Conservation (phyloP, 495 filamentous ascomycete species). For the Lineolata rhizophorae region DNA sequence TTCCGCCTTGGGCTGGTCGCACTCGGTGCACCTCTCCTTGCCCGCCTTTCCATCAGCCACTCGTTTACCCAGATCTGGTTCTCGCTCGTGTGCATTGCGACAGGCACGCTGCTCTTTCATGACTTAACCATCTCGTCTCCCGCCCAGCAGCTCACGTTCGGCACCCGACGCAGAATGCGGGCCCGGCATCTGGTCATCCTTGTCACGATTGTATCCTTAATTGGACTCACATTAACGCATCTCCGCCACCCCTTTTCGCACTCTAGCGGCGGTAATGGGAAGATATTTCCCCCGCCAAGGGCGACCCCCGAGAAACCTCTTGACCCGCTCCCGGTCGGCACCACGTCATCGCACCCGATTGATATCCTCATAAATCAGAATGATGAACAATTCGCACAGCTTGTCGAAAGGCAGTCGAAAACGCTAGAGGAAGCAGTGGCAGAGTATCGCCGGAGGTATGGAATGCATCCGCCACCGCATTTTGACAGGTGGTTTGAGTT, state of each 20-base stretch:
- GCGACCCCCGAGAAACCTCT: constrained; percentile 3
- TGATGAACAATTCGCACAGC: constrained; percentile 21
- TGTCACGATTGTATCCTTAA: constrained; percentile 8
- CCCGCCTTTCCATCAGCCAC: constrained; percentile 3
- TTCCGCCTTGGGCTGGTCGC: no score
- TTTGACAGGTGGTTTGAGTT: constrained; percentile 61
- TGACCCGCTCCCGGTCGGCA: constrained; percentile 10
- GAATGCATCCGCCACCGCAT: constrained; percentile 33
- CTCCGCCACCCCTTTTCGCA: constrained; percentile 2
- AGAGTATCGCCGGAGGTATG: constrained; percentile 36
- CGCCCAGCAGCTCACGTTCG: no score
- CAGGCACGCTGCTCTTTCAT: constrained; percentile 5
- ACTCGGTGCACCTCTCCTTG: no score
- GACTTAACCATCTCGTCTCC: background rate
- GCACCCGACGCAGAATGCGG: constrained; percentile 6
- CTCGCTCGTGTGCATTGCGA: constrained; percentile 3
- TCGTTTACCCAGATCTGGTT: constrained; percentile 10
- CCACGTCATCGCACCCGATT: constrained; percentile 25
- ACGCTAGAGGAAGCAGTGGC: constrained; percentile 29
- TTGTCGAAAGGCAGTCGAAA: constrained; percentile 25
- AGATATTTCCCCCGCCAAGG: background rate
- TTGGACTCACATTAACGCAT: constrained; percentile 1
- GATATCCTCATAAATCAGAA: constrained; percentile 27
- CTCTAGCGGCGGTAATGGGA: background rate
- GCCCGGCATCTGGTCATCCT: constrained; percentile 4